These are phyloP conservation scores for Hylodesmum podocarpum DNA, from an alignment of 306 rosid genomes.

Conservation along the genomic window DNA sequence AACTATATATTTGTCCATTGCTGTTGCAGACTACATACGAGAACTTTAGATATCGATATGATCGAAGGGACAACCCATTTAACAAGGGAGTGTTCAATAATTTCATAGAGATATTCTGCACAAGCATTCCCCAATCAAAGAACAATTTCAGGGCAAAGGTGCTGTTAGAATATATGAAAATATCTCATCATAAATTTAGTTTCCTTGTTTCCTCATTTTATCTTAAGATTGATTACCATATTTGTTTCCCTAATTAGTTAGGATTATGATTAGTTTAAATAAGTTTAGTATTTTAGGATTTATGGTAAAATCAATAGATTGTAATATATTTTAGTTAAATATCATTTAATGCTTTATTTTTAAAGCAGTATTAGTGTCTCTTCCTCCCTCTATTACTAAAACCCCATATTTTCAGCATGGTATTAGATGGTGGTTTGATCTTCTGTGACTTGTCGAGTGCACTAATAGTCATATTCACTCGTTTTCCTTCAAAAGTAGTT, in stretches of 20 bases:
- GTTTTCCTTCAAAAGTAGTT: neutral
- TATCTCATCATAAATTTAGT: neutral
- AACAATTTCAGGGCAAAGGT: constrained; percentile 83
- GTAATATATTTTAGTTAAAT: neutral
- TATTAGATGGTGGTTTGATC: neutral
- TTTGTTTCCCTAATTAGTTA: neutral
- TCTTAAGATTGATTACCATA: neutral
- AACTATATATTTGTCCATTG: constrained; percentile 15
- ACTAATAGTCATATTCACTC: neutral
- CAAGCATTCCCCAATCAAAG: constrained; percentile 65
- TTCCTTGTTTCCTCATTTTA: neutral
- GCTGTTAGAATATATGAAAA: neutral
- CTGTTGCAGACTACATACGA: constrained; percentile 89
- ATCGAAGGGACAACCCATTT: constrained; percentile 75
- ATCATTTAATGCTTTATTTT: neutral
- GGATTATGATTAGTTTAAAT: neutral
- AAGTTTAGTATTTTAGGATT: neutral
- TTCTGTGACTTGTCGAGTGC: neutral
- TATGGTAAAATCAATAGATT: neutral
- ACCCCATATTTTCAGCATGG: neutral
- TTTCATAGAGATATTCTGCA: constrained; percentile 81
- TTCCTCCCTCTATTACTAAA: neutral
- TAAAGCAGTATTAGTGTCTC: too few relatives aligned
- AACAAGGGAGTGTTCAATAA: constrained; percentile 72
- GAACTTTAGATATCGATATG: constrained; percentile 91